phyloP scores from a whole-genome alignment of 148 eudicot species.

The Cornus controversa region DNA sequence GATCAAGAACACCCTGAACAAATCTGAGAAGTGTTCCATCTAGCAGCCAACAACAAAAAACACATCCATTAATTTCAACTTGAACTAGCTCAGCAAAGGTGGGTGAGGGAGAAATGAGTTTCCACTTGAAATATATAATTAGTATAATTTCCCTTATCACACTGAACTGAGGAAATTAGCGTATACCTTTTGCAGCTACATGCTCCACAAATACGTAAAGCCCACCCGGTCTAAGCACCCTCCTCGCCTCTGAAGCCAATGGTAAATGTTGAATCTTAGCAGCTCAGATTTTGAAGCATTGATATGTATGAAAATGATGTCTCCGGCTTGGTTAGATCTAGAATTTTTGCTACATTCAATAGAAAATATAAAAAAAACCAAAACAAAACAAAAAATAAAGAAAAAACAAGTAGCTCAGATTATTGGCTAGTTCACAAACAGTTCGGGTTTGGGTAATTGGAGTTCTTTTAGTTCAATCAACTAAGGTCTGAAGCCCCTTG shows the following conservation, averaged over 20 bases:
- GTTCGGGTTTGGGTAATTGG: background rate
- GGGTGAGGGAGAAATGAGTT: background rate
- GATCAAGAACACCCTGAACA: slow-evolving; percentile 59
- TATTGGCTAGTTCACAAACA: background rate
- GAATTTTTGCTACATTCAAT: background rate
- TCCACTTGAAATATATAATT: background rate
- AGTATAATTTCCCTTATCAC: background rate
- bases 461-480: background rate
- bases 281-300: slow-evolving; percentile 5
- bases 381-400: too few species aligned
- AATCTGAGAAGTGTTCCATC: slow-evolving; percentile 67
- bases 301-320: background rate
- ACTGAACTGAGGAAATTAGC: background rate
- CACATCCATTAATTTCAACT: background rate
- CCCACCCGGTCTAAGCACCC: slow-evolving; percentile 92
- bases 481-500: background rate
- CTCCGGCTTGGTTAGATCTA: background rate
- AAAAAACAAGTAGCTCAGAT: background rate
- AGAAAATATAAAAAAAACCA: too few species aligned
- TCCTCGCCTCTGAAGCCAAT: slow-evolving; percentile 58
- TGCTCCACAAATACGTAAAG: slow-evolving; percentile 82
- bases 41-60: slow-evolving; percentile 20
- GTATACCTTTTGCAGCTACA: slow-evolving; percentile 75
- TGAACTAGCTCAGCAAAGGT: background rate
- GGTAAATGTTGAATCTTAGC: slow-evolving; percentile 1